These are phyloP conservation scores for Luffa acutangula DNA, from an alignment of 306 rosid species.

Conservation along the genomic window DNA sequence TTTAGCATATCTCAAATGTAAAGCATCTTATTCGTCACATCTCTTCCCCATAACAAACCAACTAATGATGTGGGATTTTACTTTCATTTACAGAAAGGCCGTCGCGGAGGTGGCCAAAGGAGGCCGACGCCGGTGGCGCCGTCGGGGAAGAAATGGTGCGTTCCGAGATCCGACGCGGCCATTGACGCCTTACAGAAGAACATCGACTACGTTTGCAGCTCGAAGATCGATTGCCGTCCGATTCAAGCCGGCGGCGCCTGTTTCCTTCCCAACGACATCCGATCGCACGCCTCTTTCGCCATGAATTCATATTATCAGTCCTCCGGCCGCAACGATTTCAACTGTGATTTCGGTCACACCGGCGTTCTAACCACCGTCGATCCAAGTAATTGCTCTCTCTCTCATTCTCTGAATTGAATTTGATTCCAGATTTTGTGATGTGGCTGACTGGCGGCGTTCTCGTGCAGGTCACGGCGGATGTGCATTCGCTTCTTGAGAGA, in stretches of 20 bases:
- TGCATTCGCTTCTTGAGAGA: conserved; percentile 6
- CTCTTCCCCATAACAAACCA: background rate
- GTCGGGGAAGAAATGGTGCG: conserved; percentile 44
- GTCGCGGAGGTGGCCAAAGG: background rate
- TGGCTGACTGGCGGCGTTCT: background rate
- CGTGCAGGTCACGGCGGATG: conserved; percentile 31
- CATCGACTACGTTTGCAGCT: conserved; percentile 63
- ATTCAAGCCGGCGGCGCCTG: conserved; percentile 59
- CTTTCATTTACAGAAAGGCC: background rate
- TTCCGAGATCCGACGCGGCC: conserved; percentile 40
- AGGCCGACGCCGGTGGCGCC: background rate
- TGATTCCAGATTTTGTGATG: background rate
- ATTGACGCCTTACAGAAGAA: conserved; percentile 35
- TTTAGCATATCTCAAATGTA: no score
- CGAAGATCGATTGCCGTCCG: conserved; percentile 46
- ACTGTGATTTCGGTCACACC: conserved; percentile 58
- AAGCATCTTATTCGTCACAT: no score
- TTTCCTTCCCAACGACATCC: conserved; percentile 27
- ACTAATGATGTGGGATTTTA: background rate
- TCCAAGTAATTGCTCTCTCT: conserved; percentile 29
- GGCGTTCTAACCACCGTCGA: conserved; percentile 26
- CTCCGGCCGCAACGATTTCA: conserved; percentile 40
- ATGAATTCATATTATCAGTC: conserved; percentile 68
- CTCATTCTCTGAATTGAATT: background rate
- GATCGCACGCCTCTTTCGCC: conserved; percentile 44